Conservation (phyloP, 768 basidiomycete genomes). For the Mycena galericulata region DNA sequence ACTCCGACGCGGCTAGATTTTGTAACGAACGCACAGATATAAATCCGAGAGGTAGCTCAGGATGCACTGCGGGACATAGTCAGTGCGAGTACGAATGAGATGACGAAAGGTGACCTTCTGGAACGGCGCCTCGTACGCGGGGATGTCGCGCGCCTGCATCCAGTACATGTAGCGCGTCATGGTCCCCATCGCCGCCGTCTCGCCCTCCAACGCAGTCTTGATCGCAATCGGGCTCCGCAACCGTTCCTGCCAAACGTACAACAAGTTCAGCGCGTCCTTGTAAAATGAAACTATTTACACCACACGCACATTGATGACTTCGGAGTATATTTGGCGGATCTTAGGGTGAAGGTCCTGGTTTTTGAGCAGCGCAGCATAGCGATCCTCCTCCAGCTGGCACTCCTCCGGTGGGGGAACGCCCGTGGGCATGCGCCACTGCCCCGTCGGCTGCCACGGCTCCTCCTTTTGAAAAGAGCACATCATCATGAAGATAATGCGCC, state of each 20-base stretch:
- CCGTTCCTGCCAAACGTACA: constrained; percentile 81
- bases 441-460: constrained; percentile 78
- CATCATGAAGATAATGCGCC: constrained; percentile 50
- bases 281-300: not conserved
- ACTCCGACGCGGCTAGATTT: not conserved
- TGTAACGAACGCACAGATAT: constrained; percentile 68
- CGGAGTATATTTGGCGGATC: constrained; percentile 48
- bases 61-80: constrained; percentile 67
- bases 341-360: constrained; percentile 48
- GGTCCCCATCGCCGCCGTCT: constrained; percentile 57
- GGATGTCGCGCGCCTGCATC: constrained; percentile 81
- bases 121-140: constrained; percentile 75
- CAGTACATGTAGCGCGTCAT: constrained; percentile 73
- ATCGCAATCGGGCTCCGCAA: constrained; percentile 75
- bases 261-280: not conserved
- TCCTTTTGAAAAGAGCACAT: constrained; percentile 87
- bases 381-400: constrained; percentile 69
- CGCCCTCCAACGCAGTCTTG: constrained; percentile 62
- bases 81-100: not conserved
- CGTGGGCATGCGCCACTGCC: constrained; percentile 76
- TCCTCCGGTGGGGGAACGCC: constrained; percentile 67
- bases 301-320: constrained; percentile 44
- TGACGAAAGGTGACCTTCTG: constrained; percentile 68
- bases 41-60: constrained; percentile 84
- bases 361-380: constrained; percentile 46